Base-by-base conservation (phyloP, 805 yeast genomes). In the Barnettozyma pratensis region DNA sequence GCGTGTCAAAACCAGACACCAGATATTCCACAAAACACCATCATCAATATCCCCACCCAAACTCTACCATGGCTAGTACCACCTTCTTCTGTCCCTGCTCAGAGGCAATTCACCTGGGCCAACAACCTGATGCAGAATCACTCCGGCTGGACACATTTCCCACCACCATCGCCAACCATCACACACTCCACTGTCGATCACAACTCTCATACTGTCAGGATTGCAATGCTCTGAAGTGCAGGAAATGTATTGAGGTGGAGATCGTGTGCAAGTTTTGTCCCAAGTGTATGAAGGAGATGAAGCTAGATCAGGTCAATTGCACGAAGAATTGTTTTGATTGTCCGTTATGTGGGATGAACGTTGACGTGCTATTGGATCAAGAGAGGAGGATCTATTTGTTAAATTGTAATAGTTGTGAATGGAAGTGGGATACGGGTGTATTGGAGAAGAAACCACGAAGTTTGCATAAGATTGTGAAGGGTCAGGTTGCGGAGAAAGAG, bases 31-130 rank as follows among this genome's bases (percentile, higher is more conserved):
- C n/a, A 2, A 34, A 34, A 7, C 37, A 37, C 8, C 27, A 25
- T 4, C 9, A 37, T 37, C 31, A 29, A 41, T 8, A 26, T 7
- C n/a, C 10, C 11, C 28, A 26, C 10, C 6, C 8, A 41, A 34
- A 1, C 25, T 19, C 9, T 7, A 9, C n/a, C 5, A 34, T 30
- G 14, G 30, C 10, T 6, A 8, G n/a, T 8, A 31, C 42, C 10
- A n/a, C 26, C 9, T 47, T 55, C n/a, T 62, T 62, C 42, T 62
- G 66, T 38, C 65, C 66, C 0, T 62, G 66, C 37, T 53, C 58
- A 1, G 66, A 62, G 37, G 45, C 46, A 5, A 44, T 60, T 2
- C 53, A 59, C 1, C 31, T 47, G 0, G 47, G 46, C 4, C 14
- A 36, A 8, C n/a, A 37, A 7, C 40, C 25, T 1, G 54, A 46